These are phyloP conservation scores for Arthrobotrys musiformis DNA, from an alignment of 2,329 filamentous ascomycete genomes.

Conservation along the genomic window DNA sequence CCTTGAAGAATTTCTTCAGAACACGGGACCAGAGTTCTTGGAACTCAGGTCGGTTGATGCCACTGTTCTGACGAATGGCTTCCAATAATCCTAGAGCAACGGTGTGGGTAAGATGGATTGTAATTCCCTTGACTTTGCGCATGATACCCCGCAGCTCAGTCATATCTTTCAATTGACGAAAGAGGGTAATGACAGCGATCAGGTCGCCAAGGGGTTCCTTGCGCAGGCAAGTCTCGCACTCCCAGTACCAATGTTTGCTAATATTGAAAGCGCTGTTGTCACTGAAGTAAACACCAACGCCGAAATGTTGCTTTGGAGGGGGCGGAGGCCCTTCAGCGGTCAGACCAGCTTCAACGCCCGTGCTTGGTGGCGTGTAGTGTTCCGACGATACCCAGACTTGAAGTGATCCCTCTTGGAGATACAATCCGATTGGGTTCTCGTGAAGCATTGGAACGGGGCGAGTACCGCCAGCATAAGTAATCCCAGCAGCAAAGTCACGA, in stretches of 20 bases:
- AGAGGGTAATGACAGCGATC: slow-evolving; percentile 14
- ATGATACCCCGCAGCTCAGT: slow-evolving; percentile 27
- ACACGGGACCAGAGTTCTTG: slow-evolving; percentile 20
- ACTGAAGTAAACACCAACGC: slow-evolving; percentile 28
- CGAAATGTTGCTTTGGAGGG: neutral
- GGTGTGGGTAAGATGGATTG: slow-evolving; percentile 27
- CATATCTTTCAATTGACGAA: slow-evolving; percentile 13
- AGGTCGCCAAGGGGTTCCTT: slow-evolving; percentile 36
- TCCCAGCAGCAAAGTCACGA: slow-evolving; percentile 18
- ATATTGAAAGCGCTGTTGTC: slow-evolving; percentile 28
- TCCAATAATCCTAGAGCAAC: slow-evolving; percentile 27
- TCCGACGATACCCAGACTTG: slow-evolving; percentile 37
- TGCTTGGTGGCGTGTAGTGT: neutral
- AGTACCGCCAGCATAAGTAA: slow-evolving; percentile 18
- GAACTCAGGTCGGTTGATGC: slow-evolving; percentile 10
- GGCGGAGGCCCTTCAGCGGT: neutral
- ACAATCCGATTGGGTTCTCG: slow-evolving; percentile 11
- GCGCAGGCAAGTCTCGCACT: slow-evolving; percentile 25
- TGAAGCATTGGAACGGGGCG: slow-evolving; percentile 20
- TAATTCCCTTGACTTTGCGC: slow-evolving; percentile 33
- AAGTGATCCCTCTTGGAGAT: slow-evolving; percentile 34
- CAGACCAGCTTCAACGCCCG: too few species aligned
- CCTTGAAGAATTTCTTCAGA: neutral
- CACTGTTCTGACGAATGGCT: slow-evolving; percentile 13
- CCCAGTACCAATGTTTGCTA: slow-evolving; percentile 25